phyloP scores from a whole-genome alignment of 192 early-diverging fungal genomes.

The Dissophora ornata region DNA sequence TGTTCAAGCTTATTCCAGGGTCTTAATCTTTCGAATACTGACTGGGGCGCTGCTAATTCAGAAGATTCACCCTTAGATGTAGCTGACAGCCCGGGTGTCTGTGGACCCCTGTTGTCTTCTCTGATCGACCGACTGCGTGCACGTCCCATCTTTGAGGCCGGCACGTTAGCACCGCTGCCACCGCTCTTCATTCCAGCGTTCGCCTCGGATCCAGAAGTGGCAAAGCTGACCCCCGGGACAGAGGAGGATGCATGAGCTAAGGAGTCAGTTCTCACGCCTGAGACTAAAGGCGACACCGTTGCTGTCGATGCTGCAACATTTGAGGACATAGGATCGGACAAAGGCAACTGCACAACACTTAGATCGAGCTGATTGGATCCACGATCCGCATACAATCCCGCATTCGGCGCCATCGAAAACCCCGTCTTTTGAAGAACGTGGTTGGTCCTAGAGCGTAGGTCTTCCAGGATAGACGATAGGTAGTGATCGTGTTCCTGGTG shows the following conservation, averaged over 20 bases:
- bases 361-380: conserved; percentile 27
- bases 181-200: background rate
- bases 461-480: conserved; percentile 29
- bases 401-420: conserved; percentile 37
- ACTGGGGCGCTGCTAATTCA: conserved; percentile 2
- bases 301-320: background rate
- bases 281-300: background rate
- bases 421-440: conserved; percentile 33
- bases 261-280: background rate
- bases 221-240: conserved; percentile 21
- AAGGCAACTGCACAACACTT: conserved; percentile 25
- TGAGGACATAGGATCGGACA: background rate
- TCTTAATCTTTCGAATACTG: conserved; percentile 14
- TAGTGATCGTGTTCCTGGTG: conserved; percentile 17
- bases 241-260: background rate
- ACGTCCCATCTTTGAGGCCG: background rate
- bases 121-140: conserved; percentile 23
- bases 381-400: conserved; percentile 28
- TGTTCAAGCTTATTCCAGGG: conserved; percentile 24
- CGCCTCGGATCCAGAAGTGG: background rate
- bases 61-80: background rate
- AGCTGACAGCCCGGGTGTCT: background rate
- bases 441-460: conserved; percentile 33
- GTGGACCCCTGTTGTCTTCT: background rate
- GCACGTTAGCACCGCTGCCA: background rate